Base-by-base conservation (phyloP, 768 basidiomycete genomes). In the Mycena galopus region DNA sequence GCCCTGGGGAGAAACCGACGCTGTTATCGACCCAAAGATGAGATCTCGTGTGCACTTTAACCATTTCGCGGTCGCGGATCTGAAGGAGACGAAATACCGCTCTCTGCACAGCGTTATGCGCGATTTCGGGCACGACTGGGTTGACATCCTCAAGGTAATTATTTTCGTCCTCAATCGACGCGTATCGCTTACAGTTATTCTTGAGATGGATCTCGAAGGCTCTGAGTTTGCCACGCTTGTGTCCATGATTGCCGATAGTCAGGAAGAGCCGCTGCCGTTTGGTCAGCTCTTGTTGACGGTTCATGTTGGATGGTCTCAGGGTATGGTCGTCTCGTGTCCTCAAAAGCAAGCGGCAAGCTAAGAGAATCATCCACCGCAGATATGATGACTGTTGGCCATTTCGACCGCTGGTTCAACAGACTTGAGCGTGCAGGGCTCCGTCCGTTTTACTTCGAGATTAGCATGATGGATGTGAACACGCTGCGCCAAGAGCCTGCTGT, bases 31-130 rank as follows among this genome's bases (percentile, higher is more conserved):
- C 32, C 70, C 65, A 11, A 53, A 72, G 44, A 63, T 79, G 58
- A 77, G 75, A 29, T 75, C 77, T 17, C 86, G 87, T 21, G 79
- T 86, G 8, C 86, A 86, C 71, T 87, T 88, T 73, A 79, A 81
- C 50, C 78, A 82, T 29, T 86, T 81, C 77, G 83, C 82, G 5
- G 74, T 77, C 11, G 86, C 88, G 72, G 78, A 80, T 14, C 83
- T 81, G 37, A 79, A 71, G 14, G 61, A 81, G 10, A 77, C 80
- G 17, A 81, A 81, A 63, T 69, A 84, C 51, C 87, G 87, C 68
- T 86, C 87, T n/a, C 84, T 88, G 39, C 80, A 83, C 71, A 80
- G 82, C 0, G 79, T 88, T 37, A 86, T 88, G 78, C 77, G 81
- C 42, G 73, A 79, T 57, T 87, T 87, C 61, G 85, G 88, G 80